Evolutionary conservation across 768 basidiomycete species (phyloP).

Genomic region (Trametes villosa): DNA sequence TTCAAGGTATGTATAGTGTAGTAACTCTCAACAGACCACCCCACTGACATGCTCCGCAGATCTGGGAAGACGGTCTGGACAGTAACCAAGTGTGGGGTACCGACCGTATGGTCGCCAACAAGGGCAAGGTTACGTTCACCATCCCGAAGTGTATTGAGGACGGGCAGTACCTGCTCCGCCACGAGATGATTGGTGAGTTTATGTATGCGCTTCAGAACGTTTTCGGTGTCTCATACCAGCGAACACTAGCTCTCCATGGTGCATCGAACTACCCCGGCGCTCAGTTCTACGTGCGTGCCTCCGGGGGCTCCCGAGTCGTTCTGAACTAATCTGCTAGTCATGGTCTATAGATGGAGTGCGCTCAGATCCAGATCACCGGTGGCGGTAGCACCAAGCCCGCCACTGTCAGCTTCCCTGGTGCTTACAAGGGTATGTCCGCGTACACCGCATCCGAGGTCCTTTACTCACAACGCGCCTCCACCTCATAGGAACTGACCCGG

Average conservation of each 20-base stretch:
- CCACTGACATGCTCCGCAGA: constrained; percentile 35
- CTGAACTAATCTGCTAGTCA: too few species aligned
- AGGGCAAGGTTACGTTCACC: constrained; percentile 53
- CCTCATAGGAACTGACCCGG: constrained; percentile 37
- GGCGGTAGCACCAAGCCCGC: constrained; percentile 37
- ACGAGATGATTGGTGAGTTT: constrained; percentile 54
- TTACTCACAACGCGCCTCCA: too few species aligned
- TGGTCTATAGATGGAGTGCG: constrained; percentile 40
- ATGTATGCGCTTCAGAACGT: too few species aligned
- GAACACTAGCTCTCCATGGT: constrained; percentile 53
- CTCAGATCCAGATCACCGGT: constrained; percentile 42
- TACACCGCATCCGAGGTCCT: too few species aligned
- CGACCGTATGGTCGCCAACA: constrained; percentile 49
- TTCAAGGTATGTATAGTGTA: constrained; percentile 42
- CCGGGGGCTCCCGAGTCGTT: too few species aligned
- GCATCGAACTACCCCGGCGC: constrained; percentile 55
- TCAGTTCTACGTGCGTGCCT: constrained; percentile 56
- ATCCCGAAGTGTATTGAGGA: constrained; percentile 50
- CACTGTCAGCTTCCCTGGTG: constrained; percentile 42
- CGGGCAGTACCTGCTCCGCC: constrained; percentile 54
- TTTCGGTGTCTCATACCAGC: too few species aligned
- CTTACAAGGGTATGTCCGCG: constrained; percentile 38
- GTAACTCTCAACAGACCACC: too few species aligned
- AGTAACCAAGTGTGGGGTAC: constrained; percentile 47
- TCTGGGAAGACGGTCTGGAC: constrained; percentile 49